Percentiles rank a stretch among this genome's conserved stretches.
These are phyloP conservation scores for Bifiguratus adelaidae DNA, from an alignment of 192 early-diverging fungal species.

Conservation along the genomic window DNA sequence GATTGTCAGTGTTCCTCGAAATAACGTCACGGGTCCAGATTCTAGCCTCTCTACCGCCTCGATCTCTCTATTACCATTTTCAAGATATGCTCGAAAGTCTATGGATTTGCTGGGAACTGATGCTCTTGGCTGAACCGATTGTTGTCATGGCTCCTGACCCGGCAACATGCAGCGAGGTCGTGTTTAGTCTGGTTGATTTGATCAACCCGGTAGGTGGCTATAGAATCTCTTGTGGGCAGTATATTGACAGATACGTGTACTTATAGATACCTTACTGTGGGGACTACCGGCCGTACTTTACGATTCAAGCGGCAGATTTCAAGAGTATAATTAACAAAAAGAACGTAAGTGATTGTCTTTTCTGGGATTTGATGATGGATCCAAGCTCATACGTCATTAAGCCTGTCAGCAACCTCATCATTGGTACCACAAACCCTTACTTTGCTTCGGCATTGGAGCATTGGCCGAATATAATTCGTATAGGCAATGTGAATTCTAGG, in stretches of 20 bases:
- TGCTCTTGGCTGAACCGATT: slow-evolving; percentile 83
- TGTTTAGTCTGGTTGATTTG: slow-evolving; percentile 76
- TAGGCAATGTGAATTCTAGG: slow-evolving; percentile 16
- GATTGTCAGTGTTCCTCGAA: no score
- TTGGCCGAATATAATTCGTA: slow-evolving; percentile 83
- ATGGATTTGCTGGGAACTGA: slow-evolving; percentile 92
- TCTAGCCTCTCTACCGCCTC: slow-evolving; percentile 52
- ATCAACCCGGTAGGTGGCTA: slow-evolving; percentile 71
- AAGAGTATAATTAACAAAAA: slow-evolving; percentile 50
- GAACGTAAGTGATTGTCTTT: slow-evolving; percentile 11
- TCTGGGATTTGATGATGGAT: background rate
- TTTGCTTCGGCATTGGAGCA: slow-evolving; percentile 82
- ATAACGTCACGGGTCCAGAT: no score
- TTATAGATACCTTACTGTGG: slow-evolving; percentile 85
- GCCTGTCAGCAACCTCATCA: slow-evolving; percentile 64
- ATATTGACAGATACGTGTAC: background rate
- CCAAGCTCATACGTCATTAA: slow-evolving; percentile 2
- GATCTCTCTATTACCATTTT: slow-evolving; percentile 68
- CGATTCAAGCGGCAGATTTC: slow-evolving; percentile 92
- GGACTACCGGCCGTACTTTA: slow-evolving; percentile 94
- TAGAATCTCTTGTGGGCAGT: background rate
- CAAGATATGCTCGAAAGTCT: slow-evolving; percentile 67
- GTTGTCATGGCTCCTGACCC: slow-evolving; percentile 86
- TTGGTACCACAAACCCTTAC: slow-evolving; percentile 94
- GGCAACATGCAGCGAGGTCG: slow-evolving; percentile 73